phyloP scores from a whole-genome alignment of 371 early-diverging fungal genomes.

The Haplosporangium sp. region DNA sequence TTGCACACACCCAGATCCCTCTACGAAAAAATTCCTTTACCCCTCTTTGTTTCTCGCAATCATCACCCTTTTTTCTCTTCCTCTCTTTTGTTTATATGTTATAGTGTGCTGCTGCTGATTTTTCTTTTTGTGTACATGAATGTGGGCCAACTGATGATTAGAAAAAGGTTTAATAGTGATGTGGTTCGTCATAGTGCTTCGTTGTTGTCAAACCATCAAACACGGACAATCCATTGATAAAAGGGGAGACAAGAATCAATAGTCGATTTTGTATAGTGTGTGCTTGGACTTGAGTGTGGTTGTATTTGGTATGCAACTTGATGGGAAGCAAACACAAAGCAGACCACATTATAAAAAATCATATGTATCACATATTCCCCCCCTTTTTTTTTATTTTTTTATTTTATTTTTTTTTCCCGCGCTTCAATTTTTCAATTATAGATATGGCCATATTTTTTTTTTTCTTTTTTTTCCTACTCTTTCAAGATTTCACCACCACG shows the following conservation, averaged over 20 bases:
- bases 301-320: background rate
- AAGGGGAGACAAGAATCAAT: conserved; percentile 3
- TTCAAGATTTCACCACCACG: background rate
- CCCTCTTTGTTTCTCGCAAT: background rate
- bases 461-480: background rate
- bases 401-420: no score
- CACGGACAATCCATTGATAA: background rate
- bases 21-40: background rate
- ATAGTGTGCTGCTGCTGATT: background rate
- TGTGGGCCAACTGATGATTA: background rate
- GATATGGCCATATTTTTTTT: background rate
- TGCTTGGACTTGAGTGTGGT: no score
- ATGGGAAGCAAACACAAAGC: conserved; percentile 8
- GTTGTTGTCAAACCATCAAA: background rate
- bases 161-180: conserved; percentile 1
- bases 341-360: background rate
- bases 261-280: no score
- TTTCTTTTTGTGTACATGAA: background rate
- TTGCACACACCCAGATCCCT: no score
- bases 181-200: conserved; percentile 2
- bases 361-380: background rate
- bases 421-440: no score
- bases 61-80: background rate
- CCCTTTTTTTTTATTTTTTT: background rate
- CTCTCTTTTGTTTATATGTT: background rate